Evolutionary conservation across 2,329 filamentous ascomycete species (phyloP).

Genomic region (Truncatella angustata): DNA sequence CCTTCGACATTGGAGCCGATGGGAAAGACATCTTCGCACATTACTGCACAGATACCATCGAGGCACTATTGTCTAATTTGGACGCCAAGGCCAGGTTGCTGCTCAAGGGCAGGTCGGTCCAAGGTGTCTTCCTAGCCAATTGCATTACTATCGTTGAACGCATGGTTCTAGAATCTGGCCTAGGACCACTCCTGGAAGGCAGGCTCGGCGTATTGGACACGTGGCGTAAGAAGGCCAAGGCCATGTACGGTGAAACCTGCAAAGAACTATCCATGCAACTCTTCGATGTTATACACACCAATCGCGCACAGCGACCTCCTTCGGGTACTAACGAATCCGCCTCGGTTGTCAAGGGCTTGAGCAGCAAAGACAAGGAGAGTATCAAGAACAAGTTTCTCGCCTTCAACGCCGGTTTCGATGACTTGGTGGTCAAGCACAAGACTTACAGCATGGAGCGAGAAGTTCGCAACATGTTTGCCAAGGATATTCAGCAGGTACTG

Average conservation of each 20-base stretch:
- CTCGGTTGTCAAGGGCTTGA: slow-evolving; percentile 78
- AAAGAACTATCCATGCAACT: slow-evolving; percentile 82
- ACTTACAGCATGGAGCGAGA: slow-evolving; percentile 86
- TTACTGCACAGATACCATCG: slow-evolving; percentile 87
- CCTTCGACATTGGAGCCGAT: slow-evolving; percentile 86
- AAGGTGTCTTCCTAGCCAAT: slow-evolving; percentile 91
- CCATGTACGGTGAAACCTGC: slow-evolving; percentile 82
- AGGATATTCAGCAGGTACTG: slow-evolving; percentile 86
- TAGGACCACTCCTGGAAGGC: slow-evolving; percentile 67
- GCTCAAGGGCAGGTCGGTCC: slow-evolving; percentile 73
- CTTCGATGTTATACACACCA: slow-evolving; percentile 90
- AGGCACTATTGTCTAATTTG: slow-evolving; percentile 71
- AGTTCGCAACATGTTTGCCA: slow-evolving; percentile 74
- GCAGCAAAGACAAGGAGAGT: slow-evolving; percentile 88
- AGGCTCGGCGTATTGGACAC: slow-evolving; percentile 68
- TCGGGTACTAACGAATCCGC: slow-evolving; percentile 78
- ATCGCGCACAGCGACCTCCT: slow-evolving; percentile 67
- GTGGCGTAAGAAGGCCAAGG: slow-evolving; percentile 84
- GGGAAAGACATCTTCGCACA: slow-evolving; percentile 84
- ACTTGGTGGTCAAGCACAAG: slow-evolving; percentile 80
- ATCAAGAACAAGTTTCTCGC: slow-evolving; percentile 95
- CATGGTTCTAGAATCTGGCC: slow-evolving; percentile 77
- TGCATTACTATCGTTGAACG: slow-evolving; percentile 81
- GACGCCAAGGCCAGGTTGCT: slow-evolving; percentile 71
- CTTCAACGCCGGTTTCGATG: slow-evolving; percentile 90